Base-by-base conservation (phyloP, 2,329 filamentous ascomycete genomes). In the Calonectria pseudoreteaudii region DNA sequence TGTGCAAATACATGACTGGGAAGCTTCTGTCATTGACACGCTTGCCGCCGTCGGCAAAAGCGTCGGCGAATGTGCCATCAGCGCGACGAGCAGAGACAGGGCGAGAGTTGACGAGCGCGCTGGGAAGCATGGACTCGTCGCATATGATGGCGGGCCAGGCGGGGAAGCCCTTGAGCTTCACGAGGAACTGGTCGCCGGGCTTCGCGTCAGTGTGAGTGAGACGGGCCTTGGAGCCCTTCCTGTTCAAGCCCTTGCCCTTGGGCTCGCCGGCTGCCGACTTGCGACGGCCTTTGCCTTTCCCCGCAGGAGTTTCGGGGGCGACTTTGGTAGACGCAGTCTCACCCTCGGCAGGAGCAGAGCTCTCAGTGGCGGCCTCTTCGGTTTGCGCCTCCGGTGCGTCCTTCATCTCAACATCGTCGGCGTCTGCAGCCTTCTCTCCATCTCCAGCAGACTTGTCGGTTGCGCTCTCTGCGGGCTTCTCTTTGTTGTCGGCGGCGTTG, bases 61-160 rank as follows among this genome's bases (percentile, higher is more conserved):
- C 94, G 73, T 95, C 94, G 68, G 94, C 93, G 84, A 97, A 98
- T 50, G 93, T 94, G 72, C 96, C 96, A 84, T 98, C 96, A 28
- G 91, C 87, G 72, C 94, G 92, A 79, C 91, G 92, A 28, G 96
- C 95, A 56, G 95, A 95, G 68, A 98, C 94, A 11, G 96, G 97
- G 74, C 97, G 93, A 58, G 90, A 91, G 80, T 90, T 94, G 69
- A 97, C 86, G 30, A 99, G 90, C 18, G 90, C 92, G 72, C 92
- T 89, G 2, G 97, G 96, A 26, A 99, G 92, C 93, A 99, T 98
- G 75, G 93, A 93, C 84, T 99, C 96, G 83, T 98, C 95, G 84
- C 95, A 97, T 80, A 99, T 92, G 82, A 99, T 94, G 69, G 95
- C 93, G 20, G 97, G 97, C 97, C 97, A 99, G 49, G 95, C 93